A percentile compares a stretch with the other conserved stretches of the same genome.
Conservation (phyloP, 2,329 filamentous ascomycete species). For the Phyllosticta ampelicida region DNA sequence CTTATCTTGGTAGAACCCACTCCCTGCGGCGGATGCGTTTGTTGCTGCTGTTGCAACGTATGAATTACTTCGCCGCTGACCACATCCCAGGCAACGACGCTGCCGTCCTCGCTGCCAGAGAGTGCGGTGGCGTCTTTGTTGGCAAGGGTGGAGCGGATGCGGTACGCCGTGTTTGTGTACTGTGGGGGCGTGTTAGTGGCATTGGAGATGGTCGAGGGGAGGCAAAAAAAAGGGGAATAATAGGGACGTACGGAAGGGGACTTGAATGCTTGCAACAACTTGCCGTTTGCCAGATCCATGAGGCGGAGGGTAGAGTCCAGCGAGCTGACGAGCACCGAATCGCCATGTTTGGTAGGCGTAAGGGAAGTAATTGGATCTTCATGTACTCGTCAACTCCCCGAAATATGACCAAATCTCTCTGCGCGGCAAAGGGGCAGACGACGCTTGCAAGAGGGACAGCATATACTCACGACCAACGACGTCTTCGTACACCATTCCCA, state of each 20-base stretch:
- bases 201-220: neutral
- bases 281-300: slow-evolving; percentile 68
- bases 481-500: slow-evolving; percentile 60
- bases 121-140: slow-evolving; percentile 67
- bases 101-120: slow-evolving; percentile 69
- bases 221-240: neutral
- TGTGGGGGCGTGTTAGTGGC: slow-evolving; percentile 8
- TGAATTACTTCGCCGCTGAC: slow-evolving; percentile 59
- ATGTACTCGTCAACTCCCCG: neutral
- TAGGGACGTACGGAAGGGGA: slow-evolving; percentile 21
- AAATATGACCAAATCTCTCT: slow-evolving; percentile 5
- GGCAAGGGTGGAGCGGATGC: slow-evolving; percentile 67
- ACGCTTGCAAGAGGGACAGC: neutral
- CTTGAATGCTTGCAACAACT: slow-evolving; percentile 61
- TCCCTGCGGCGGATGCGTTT: slow-evolving; percentile 14
- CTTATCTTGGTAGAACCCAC: slow-evolving; percentile 28
- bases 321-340: slow-evolving; percentile 61
- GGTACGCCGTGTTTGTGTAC: slow-evolving; percentile 22
- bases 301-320: slow-evolving; percentile 69
- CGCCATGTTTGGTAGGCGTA: slow-evolving; percentile 57
- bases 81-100: slow-evolving; percentile 74
- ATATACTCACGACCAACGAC: slow-evolving; percentile 47
- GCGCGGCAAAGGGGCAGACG: too few species aligned
- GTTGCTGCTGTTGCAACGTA: slow-evolving; percentile 40
- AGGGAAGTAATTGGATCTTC: slow-evolving; percentile 62